phyloP scores from a whole-genome alignment of 345 rosid genomes.

The Boechera divaricarpa region DNA sequence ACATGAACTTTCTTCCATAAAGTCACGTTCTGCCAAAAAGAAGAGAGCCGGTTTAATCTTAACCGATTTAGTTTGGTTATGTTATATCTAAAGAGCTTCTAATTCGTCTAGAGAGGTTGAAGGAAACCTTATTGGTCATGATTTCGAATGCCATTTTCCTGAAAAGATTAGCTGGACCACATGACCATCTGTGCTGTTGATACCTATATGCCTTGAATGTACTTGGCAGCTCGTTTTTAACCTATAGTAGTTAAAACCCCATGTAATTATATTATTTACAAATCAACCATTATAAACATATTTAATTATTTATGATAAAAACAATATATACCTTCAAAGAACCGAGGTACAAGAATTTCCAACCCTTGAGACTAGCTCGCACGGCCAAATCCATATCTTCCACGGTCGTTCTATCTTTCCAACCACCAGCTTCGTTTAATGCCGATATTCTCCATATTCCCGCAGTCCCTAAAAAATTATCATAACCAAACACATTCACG shows the following conservation, averaged over 20 bases:
- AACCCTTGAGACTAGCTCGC: constrained; percentile 95
- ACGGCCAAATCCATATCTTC: constrained; percentile 99
- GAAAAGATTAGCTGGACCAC: constrained; percentile 98
- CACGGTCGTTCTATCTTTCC: constrained; percentile 99
- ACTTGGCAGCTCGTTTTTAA: constrained; percentile 95
- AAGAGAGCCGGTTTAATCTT: constrained; percentile 1
- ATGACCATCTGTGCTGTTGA: constrained; percentile 97
- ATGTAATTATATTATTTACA: not conserved
- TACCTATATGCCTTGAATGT: constrained; percentile 92
- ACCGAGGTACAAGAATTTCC: constrained; percentile 89
- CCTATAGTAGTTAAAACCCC: constrained; percentile 48
- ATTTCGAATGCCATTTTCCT: constrained; percentile 92
- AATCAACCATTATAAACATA: not conserved
- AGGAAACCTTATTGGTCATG: constrained; percentile 65
- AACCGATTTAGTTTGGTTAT: not conserved
- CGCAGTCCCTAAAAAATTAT: constrained; percentile 69
- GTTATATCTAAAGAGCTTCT: not conserved
- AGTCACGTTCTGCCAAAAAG: constrained; percentile 68
- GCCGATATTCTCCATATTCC: constrained; percentile 96
- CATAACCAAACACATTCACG: not conserved
- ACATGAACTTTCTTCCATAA: constrained; percentile 94
- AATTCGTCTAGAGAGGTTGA: not conserved
- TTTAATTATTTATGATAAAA: no score
- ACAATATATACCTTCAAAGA: constrained; percentile 57
- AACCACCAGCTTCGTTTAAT: constrained; percentile 93